Base-by-base conservation (phyloP, 305 asterid species). In the Fraxinus baroniana region DNA sequence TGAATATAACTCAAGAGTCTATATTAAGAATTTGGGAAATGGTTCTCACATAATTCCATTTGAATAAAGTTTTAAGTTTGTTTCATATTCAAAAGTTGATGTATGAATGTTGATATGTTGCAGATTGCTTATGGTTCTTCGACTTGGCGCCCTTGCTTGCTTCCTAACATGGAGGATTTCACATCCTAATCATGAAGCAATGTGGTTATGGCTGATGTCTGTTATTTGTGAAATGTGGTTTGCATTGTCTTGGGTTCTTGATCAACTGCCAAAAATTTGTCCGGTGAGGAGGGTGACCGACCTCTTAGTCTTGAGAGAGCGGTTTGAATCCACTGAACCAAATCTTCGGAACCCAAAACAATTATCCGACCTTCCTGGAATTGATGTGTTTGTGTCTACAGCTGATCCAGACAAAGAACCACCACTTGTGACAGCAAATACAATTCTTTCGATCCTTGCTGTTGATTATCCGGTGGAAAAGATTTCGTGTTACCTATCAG, bases 401-500 rank as follows among this genome's bases (percentile, higher is more conserved):
- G 99, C 99, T 32, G 99, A 95, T 87, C 73, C 99, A 8, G 96
- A 91, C 5, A 93, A 94, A 80, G 98, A 94, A 76, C 98, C 98
- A 0, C 97, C 98, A 1, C 95, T 95, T 0, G 99, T 94, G 1
- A 95, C 98, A 18, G 99, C 98, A 79, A 94, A 95, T 87, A 95
- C 98, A 0, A 88, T 95, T n/a, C 96, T 95, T 9, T 95, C 98
- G 0, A 95, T 94, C 77, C 94, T 95, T 8, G 95, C 98, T 0
- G 98, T 95, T n/a, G 95, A 94, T 86, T 95, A 95, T 66, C 99
- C 99, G 0, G 93, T 94, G 1, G 98, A 95, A 66, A 95, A 95
- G 79, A 90, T 95, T 46, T 91, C 99, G 0, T 94, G 98, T 74
- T 95, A 93, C 80, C 52, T 95, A 20, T 95, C 99, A 2, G 99